phyloP scores from a whole-genome alignment of 176 grass and related monocot species.

The Aegilops tauschii region DNA sequence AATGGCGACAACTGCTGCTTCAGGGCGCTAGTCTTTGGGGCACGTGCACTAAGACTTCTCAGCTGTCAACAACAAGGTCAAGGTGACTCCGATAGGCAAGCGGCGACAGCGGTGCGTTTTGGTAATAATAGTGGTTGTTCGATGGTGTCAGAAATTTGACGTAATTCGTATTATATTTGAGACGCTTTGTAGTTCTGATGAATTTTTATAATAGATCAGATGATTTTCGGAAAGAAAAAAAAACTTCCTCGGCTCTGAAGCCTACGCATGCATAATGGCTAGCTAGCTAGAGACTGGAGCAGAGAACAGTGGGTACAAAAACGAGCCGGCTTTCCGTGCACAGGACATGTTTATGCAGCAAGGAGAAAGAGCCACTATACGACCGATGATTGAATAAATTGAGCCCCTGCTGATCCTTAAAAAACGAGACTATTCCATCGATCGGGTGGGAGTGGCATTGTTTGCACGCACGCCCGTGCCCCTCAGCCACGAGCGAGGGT shows the following conservation, averaged over 20 bases:
- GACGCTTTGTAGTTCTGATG: no score
- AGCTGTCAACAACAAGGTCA: no score
- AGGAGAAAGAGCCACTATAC: not conserved
- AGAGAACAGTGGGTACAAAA: not conserved
- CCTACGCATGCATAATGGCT: not conserved
- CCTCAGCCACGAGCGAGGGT: not conserved
- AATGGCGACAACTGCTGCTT: no score
- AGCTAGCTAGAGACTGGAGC: not conserved
- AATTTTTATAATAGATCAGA: no score
- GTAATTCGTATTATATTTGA: no score
- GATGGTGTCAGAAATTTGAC: no score
- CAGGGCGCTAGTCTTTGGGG: no score
- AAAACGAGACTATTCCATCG: constrained; percentile 9
- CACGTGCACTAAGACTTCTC: no score
- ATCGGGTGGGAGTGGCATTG: not conserved
- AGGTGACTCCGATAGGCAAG: no score
- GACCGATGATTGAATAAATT: constrained; percentile 5
- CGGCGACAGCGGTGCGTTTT: no score
- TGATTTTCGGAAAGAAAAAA: no score
- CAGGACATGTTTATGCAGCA: constrained; percentile 26
- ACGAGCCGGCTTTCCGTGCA: constrained; percentile 32
- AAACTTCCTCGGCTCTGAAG: not conserved
- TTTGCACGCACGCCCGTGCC: not conserved
- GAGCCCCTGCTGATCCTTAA: not conserved
- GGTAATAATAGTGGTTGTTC: no score